A percentile compares a stretch with the other conserved stretches of the same genome.
phyloP scores from a whole-genome alignment of 495 filamentous ascomycete species.

The Penicillium atrosanguineum region DNA sequence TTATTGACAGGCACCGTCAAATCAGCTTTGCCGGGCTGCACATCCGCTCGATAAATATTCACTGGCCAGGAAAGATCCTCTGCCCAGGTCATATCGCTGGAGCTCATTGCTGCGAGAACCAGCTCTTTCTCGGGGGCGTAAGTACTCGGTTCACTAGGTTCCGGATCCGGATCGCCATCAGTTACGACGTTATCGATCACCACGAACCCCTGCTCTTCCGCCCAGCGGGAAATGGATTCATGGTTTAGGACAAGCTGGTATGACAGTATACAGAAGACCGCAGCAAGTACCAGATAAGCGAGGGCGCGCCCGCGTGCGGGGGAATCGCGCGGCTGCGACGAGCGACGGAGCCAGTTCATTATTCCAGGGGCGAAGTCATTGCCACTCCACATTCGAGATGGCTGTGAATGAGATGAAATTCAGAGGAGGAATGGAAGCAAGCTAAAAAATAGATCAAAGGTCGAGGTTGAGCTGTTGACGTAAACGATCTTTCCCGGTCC shows the following conservation, averaged over 20 bases:
- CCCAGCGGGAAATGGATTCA: conserved; percentile 4
- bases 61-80: conserved; percentile 32
- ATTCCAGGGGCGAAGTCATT: not conserved
- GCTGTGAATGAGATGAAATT: not conserved
- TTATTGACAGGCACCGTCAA: conserved; percentile 53
- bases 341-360: conserved; percentile 9
- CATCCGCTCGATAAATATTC: conserved; percentile 52
- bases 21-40: conserved; percentile 23
- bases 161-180: not conserved
- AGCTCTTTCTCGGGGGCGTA: conserved; percentile 18
- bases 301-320: conserved; percentile 13
- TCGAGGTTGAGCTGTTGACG: not conserved
- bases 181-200: not conserved
- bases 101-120: conserved; percentile 25
- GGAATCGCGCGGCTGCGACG: conserved; percentile 3
- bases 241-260: conserved; percentile 24
- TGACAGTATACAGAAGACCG: conserved; percentile 14
- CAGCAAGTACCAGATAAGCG: conserved; percentile 17
- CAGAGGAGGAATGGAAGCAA: not conserved
- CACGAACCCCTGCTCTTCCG: not conserved
- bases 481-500: not conserved
- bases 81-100: conserved; percentile 30
- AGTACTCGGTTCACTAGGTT: not conserved
- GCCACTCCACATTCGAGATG: not conserved
- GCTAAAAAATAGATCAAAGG: not conserved